Percentiles rank a stretch among this genome's conserved stretches.
Conservation (phyloP, 2,329 filamentous ascomycete genomes). For the Cladosporium phlei region DNA sequence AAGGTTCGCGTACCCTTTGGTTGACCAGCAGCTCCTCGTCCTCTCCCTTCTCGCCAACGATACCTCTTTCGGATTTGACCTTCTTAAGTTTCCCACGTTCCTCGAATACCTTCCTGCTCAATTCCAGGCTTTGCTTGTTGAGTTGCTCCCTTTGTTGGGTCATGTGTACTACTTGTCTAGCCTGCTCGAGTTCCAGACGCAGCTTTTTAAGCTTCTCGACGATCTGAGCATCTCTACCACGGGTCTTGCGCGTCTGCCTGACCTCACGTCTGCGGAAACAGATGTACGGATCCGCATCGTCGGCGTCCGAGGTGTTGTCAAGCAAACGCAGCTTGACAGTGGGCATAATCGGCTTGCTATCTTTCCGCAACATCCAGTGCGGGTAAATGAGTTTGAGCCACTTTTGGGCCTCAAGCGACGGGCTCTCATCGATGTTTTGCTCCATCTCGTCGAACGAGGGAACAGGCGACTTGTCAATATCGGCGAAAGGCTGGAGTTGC, state of each 20-base stretch:
- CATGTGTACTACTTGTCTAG: conserved; percentile 71
- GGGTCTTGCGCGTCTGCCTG: conserved; percentile 88
- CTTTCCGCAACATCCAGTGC: conserved; percentile 73
- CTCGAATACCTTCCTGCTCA: conserved; percentile 76
- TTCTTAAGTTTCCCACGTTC: conserved; percentile 78
- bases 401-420: conserved; percentile 50
- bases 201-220: conserved; percentile 91
- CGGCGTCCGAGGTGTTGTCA: conserved; percentile 87
- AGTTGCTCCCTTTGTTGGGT: conserved; percentile 74
- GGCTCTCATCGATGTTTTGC: conserved; percentile 53
- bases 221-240: conserved; percentile 87
- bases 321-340: conserved; percentile 67
- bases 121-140: conserved; percentile 69
- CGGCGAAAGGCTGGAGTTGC: conserved; percentile 79
- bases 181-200: conserved; percentile 84
- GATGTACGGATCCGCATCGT: conserved; percentile 95
- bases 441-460: conserved; percentile 56
- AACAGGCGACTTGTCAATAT: conserved; percentile 82
- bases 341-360: conserved; percentile 70
- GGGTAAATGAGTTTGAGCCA: conserved; percentile 79
- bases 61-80: conserved; percentile 78
- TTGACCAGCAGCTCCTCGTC: conserved; percentile 88
- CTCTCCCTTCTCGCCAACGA: conserved; percentile 75
- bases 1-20: conserved; percentile 65
- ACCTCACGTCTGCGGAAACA: conserved; percentile 95